These are phyloP conservation scores for Elaeis guineensis DNA, from an alignment of 176 grass and related monocot genomes.

Conservation along the genomic window DNA sequence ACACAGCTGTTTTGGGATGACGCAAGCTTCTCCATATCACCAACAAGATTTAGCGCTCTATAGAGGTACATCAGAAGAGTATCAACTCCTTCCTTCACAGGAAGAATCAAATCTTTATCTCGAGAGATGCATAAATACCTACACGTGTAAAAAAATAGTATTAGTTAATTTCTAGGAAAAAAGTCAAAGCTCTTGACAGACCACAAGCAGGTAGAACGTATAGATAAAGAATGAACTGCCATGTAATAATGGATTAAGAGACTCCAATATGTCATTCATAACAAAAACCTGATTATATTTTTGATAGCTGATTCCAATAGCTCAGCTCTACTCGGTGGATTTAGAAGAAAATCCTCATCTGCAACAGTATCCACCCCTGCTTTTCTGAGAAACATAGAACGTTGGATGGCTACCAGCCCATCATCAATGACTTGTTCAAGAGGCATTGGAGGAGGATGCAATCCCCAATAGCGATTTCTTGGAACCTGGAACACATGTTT, in stretches of 20 bases:
- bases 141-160: constrained; percentile 17
- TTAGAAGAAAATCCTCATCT: constrained; percentile 83
- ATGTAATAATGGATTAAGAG: no score
- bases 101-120: constrained; percentile 48
- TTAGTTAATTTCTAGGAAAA: neutral
- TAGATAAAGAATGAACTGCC: no score
- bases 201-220: no score
- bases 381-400: constrained; percentile 75
- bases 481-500: constrained; percentile 50
- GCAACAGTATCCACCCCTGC: constrained; percentile 81
- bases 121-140: constrained; percentile 65
- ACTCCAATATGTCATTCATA: constrained; percentile 5
- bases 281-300: constrained; percentile 86
- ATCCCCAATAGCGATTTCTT: constrained; percentile 88
- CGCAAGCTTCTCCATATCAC: constrained; percentile 96
- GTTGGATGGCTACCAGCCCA: constrained; percentile 71
- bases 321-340: constrained; percentile 73
- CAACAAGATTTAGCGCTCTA: constrained; percentile 89
- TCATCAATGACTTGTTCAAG: constrained; percentile 98
- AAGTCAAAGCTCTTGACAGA: neutral
- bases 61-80: constrained; percentile 99
- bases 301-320: constrained; percentile 71
- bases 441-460: constrained; percentile 86
- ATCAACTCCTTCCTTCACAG: constrained; percentile 88
- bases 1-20: constrained; percentile 81